These are phyloP conservation scores for Mangifera indica DNA, from an alignment of 345 rosid genomes.

Conservation along the genomic window DNA sequence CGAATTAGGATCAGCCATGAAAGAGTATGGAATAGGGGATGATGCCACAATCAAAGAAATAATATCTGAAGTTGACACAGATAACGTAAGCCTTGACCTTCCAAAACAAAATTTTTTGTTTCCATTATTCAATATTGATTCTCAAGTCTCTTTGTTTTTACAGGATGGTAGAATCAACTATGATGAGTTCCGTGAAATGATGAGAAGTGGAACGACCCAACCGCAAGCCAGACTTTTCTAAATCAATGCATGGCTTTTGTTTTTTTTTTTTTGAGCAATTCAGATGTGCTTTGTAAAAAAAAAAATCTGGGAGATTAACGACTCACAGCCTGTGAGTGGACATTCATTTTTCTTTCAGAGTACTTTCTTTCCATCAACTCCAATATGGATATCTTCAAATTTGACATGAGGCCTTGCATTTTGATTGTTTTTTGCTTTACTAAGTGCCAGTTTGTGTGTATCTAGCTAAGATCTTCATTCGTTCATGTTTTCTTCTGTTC, in stretches of 20 bases:
- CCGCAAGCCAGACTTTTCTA: slow-evolving; percentile 51
- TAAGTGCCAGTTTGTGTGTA: not conserved
- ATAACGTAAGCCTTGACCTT: slow-evolving; percentile 50
- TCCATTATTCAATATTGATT: not conserved
- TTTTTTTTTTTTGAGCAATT: not conserved
- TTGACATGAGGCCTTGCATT: not conserved
- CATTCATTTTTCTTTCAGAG: not conserved
- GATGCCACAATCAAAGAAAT: slow-evolving; percentile 73
- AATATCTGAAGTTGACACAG: slow-evolving; percentile 85
- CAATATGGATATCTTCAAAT: not conserved
- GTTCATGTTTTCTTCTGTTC: not conserved
- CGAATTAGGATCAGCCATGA: slow-evolving; percentile 74
- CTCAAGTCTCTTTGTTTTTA: slow-evolving; percentile 4
- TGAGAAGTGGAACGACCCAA: slow-evolving; percentile 77
- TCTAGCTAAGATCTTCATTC: not conserved
- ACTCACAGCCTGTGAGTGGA: not conserved
- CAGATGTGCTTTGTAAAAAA: not conserved
- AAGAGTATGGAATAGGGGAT: slow-evolving; percentile 82
- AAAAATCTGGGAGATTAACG: not conserved
- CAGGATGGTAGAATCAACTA: slow-evolving; percentile 93
- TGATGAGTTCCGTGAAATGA: slow-evolving; percentile 79
- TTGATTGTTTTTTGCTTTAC: not conserved
- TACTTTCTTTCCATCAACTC: not conserved
- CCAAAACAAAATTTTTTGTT: not conserved
- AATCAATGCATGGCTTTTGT: not conserved